phyloP scores from a whole-genome alignment of 73 alveolate genomes.

The Tetrahymena malaccensis region DNA sequence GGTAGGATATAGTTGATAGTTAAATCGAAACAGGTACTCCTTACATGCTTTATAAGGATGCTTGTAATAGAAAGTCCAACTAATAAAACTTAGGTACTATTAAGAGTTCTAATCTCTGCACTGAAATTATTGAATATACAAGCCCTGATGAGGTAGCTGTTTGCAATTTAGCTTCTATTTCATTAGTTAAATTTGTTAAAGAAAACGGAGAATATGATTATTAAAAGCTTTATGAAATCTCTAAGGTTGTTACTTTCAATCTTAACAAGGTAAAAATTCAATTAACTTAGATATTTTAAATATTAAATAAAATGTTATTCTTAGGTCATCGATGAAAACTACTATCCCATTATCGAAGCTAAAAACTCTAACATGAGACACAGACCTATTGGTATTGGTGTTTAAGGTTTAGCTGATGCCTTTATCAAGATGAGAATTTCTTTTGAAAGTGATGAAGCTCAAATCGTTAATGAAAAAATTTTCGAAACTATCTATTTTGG shows the following conservation, averaged over 20 bases:
- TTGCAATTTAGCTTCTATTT: conserved; percentile 92
- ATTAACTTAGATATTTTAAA: too few relatives aligned
- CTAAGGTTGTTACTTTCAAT: conserved; percentile 63
- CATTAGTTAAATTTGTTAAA: conserved; percentile 68
- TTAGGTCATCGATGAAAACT: conserved; percentile 76
- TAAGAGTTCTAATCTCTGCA: conserved; percentile 88
- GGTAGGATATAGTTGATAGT: conserved; percentile 83
- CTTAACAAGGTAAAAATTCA: conserved; percentile 60
- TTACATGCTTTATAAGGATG: conserved; percentile 90
- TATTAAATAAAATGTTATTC: background rate
- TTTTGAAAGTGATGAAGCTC: conserved; percentile 82
- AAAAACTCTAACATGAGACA: conserved; percentile 78
- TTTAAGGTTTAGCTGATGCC: conserved; percentile 94
- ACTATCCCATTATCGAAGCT: conserved; percentile 78
- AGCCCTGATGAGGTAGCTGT: conserved; percentile 92
- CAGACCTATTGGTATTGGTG: conserved; percentile 95
- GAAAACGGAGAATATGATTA: conserved; percentile 66
- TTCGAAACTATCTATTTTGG: conserved; percentile 94
- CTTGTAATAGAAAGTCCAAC: conserved; percentile 79
- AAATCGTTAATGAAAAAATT: conserved; percentile 61
- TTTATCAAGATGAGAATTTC: conserved; percentile 74
- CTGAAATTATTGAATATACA: conserved; percentile 89
- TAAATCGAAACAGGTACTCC: conserved; percentile 93
- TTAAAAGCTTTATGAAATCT: conserved; percentile 71
- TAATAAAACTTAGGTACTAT: conserved; percentile 92